Conservation (phyloP, 768 basidiomycete species). For the button mushroom (Agaricus bisporus) region DNA sequence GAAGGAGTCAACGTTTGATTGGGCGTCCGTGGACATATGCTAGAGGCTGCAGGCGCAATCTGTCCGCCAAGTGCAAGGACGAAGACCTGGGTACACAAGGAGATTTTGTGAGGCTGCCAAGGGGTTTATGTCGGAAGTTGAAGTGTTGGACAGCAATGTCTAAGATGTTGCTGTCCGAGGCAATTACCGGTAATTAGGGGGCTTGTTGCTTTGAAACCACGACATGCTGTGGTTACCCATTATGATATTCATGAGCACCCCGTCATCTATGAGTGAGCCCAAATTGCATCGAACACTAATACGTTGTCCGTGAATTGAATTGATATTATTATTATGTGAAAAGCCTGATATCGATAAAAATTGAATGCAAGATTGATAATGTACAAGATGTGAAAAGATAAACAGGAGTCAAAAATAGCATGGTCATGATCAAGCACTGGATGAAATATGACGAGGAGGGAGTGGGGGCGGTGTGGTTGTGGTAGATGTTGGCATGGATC, state of each 20-base stretch:
- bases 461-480: constrained; percentile 19
- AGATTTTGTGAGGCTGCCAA: no score
- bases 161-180: no score
- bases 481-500: background rate
- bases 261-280: no score
- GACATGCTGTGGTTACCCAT: no score
- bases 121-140: background rate
- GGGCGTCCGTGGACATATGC: background rate
- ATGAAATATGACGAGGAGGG: constrained; percentile 22
- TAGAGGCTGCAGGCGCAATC: background rate
- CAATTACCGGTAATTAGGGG: no score
- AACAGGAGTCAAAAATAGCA: background rate
- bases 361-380: background rate
- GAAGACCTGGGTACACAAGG: no score
- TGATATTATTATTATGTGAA: background rate
- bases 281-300: no score
- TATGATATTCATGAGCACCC: no score
- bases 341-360: background rate
- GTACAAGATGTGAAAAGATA: constrained; percentile 8
- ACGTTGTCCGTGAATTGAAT: background rate
- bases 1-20: background rate
- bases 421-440: constrained; percentile 16
- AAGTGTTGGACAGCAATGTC: background rate
- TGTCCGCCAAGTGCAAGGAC: background rate
- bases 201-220: no score